These are phyloP conservation scores for Metschnikowia amazonensis DNA, from an alignment of 805 yeast species.

Conservation along the genomic window DNA sequence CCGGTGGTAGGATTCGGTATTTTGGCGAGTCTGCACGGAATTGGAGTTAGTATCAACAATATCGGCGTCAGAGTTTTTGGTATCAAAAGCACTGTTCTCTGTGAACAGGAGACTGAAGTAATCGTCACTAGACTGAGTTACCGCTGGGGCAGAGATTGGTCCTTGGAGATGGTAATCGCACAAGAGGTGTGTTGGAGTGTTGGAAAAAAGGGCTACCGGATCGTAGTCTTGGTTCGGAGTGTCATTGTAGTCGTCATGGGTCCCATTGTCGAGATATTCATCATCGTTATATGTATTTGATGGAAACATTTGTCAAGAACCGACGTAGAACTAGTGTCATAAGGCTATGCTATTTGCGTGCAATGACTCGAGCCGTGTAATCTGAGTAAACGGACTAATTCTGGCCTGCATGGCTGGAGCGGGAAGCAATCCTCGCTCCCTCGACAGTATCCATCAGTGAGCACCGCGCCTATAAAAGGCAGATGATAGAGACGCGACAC, in stretches of 20 bases:
- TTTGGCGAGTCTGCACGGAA: slow-evolving; percentile 2
- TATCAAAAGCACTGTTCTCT: neutral
- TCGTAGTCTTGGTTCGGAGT: slow-evolving; percentile 2
- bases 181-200: slow-evolving; percentile 1
- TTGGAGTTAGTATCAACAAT: neutral
- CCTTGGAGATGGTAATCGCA: slow-evolving; percentile 7
- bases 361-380: neutral
- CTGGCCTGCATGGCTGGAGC: slow-evolving; percentile 2
- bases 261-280: neutral
- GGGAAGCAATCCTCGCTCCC: slow-evolving; percentile 5
- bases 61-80: neutral
- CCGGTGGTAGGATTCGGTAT: slow-evolving; percentile 2
- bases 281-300: slow-evolving; percentile 1
- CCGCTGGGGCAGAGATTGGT: slow-evolving; percentile 17
- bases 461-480: neutral
- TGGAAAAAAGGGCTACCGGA: slow-evolving; percentile 4
- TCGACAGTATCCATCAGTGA: neutral
- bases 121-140: slow-evolving; percentile 11
- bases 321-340: neutral
- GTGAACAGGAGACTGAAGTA: slow-evolving; percentile 12
- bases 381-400: neutral
- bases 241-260: neutral
- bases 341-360: neutral
- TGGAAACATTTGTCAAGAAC: neutral
- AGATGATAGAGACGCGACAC: neutral